Evolutionary conservation across 345 rosid genomes (phyloP).

Genomic region (Syzygium jambos): DNA sequence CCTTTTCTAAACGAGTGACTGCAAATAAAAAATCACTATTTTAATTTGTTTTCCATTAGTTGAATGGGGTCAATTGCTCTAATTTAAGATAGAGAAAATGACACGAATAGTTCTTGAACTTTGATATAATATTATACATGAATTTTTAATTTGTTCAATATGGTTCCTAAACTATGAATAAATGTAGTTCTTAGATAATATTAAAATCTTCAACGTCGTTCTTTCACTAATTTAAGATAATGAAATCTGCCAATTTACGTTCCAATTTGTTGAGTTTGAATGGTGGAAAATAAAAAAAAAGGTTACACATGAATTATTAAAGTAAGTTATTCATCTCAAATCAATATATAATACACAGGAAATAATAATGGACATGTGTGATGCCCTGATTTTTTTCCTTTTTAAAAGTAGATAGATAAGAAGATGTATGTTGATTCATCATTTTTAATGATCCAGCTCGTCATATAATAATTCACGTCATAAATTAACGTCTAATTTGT

Average conservation of each 20-base stretch:
- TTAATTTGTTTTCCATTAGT: not conserved
- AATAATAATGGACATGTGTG: not conserved
- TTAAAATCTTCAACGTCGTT: accelerated
- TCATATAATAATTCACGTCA: not conserved
- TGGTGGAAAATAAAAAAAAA: not conserved
- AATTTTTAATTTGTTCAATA: not conserved
- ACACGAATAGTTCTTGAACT: not conserved
- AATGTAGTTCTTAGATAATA: not conserved
- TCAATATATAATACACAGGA: not conserved
- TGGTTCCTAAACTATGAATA: accelerated
- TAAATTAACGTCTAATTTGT: not conserved
- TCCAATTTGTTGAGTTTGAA: not conserved
- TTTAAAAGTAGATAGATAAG: not conserved
- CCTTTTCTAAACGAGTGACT: not conserved
- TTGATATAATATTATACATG: accelerated
- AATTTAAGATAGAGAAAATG: not conserved
- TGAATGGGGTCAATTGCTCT: not conserved
- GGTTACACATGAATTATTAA: not conserved
- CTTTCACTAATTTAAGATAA: not conserved
- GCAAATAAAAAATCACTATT: not conserved
- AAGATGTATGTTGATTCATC: not conserved
- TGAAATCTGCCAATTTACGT: not conserved
- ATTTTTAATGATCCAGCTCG: not conserved
- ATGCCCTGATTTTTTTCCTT: not conserved
- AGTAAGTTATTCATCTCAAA: not conserved